A percentile compares a stretch with the other conserved stretches of the same genome.
phyloP scores from a whole-genome alignment of 805 yeast genomes.

The Metschnikowia kofuensis region DNA sequence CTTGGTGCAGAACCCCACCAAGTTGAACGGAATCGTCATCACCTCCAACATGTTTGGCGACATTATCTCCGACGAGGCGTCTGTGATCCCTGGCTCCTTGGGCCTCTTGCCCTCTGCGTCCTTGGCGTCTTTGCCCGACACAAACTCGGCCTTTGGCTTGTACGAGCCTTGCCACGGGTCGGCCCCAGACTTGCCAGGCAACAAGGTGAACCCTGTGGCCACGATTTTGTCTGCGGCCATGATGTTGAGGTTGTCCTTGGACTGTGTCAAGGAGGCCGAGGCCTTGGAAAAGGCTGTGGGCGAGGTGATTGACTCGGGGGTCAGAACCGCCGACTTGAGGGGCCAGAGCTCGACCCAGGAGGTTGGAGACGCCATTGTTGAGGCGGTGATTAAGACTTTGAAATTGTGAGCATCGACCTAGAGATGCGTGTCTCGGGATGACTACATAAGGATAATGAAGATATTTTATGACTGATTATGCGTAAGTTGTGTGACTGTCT shows the following conservation, averaged over 20 bases:
- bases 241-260: slow-evolving; percentile 92
- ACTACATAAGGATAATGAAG: too few relatives aligned
- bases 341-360: slow-evolving; percentile 82
- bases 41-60: slow-evolving; percentile 98
- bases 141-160: slow-evolving; percentile 89
- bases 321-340: slow-evolving; percentile 89
- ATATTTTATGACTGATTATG: too few relatives aligned
- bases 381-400: slow-evolving; percentile 59
- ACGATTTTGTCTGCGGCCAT: slow-evolving; percentile 93
- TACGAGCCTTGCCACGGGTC: slow-evolving; percentile 99
- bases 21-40: slow-evolving; percentile 86
- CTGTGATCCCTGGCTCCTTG: slow-evolving; percentile 95
- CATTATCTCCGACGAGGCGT: slow-evolving; percentile 96
- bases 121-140: slow-evolving; percentile 93
- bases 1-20: slow-evolving; percentile 84
- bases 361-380: slow-evolving; percentile 92
- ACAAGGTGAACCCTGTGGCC: slow-evolving; percentile 93
- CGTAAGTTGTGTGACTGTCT: too few relatives aligned
- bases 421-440: too few relatives aligned
- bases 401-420: slow-evolving; percentile 11
- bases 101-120: slow-evolving; percentile 97
- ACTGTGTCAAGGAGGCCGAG: slow-evolving; percentile 77
- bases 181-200: slow-evolving; percentile 87
- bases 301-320: slow-evolving; percentile 72
- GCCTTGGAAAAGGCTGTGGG: slow-evolving; percentile 88